A percentile compares a stretch with the other conserved stretches of the same genome.
Conservation (phyloP, 2,329 filamentous ascomycete genomes). For the Penicillium brasilianum region DNA sequence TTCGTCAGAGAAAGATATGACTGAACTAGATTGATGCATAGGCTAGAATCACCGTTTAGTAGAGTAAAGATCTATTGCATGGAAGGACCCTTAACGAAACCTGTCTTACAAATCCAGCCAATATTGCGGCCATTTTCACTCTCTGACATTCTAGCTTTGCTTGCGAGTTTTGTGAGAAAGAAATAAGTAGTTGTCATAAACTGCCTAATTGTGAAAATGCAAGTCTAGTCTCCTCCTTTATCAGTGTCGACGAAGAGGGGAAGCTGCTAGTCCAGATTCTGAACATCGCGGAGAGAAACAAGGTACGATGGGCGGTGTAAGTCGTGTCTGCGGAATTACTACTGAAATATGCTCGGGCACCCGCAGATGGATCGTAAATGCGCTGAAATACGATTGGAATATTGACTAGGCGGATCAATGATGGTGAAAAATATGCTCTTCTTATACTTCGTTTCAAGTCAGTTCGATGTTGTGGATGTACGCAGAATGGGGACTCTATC, state of each 20-base stretch:
- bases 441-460: background rate
- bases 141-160: background rate
- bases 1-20: background rate
- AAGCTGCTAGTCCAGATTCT: background rate
- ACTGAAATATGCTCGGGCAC: background rate
- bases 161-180: background rate
- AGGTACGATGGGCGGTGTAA: background rate
- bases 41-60: background rate
- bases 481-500: background rate
- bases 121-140: background rate
- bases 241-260: background rate
- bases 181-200: background rate
- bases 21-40: background rate
- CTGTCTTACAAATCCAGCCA: background rate
- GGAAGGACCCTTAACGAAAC: background rate
- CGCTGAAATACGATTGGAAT: background rate
- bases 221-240: background rate
- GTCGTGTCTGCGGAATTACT: background rate
- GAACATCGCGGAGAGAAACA: background rate
- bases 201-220: background rate
- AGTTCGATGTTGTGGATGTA: constrained; percentile 1
- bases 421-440: background rate
- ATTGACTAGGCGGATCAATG: background rate
- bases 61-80: background rate
- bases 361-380: background rate